These are phyloP conservation scores for Sanchytrium tribonematis DNA, from an alignment of 371 early-diverging fungal species.

Conservation along the genomic window DNA sequence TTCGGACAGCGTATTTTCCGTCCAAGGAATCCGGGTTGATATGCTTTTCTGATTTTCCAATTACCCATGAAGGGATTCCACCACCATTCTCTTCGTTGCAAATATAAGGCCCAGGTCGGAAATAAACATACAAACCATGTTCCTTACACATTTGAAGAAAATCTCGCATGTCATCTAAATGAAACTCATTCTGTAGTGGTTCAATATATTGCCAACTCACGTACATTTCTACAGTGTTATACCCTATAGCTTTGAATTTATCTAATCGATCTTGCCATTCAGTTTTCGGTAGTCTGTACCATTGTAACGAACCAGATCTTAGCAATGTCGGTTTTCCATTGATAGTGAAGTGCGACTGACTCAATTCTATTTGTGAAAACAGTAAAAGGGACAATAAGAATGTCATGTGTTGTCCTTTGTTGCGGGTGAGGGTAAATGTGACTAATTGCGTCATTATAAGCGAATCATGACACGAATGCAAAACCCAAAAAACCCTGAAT, in stretches of 20 bases:
- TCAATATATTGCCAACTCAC: constrained; percentile 30
- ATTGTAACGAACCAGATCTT: background rate
- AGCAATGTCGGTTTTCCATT: background rate
- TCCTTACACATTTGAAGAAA: constrained; percentile 15
- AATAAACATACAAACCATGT: constrained; percentile 17
- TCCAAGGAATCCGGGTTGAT: constrained; percentile 5
- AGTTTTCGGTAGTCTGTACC: background rate
- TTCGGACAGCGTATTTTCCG: constrained; percentile 6
- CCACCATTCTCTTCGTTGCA: constrained; percentile 26
- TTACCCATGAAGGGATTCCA: constrained; percentile 22
- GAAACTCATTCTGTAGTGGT: constrained; percentile 13
- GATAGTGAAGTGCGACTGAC: background rate
- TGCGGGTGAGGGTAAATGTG: too few relatives aligned
- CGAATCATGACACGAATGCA: too few relatives aligned
- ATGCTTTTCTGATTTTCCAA: constrained; percentile 4
- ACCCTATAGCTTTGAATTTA: background rate
- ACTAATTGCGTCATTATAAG: too few relatives aligned
- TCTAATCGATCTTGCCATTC: background rate
- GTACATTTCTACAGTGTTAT: constrained; percentile 24
- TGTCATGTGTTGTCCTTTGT: too few relatives aligned
- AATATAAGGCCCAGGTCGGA: constrained; percentile 24
- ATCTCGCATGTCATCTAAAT: constrained; percentile 18
- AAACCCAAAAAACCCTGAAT: too few relatives aligned
- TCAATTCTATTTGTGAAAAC: too few relatives aligned
- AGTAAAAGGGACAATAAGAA: too few relatives aligned